These are phyloP conservation scores for Amanita muscaria DNA, from an alignment of 768 basidiomycete species.

Conservation along the genomic window DNA sequence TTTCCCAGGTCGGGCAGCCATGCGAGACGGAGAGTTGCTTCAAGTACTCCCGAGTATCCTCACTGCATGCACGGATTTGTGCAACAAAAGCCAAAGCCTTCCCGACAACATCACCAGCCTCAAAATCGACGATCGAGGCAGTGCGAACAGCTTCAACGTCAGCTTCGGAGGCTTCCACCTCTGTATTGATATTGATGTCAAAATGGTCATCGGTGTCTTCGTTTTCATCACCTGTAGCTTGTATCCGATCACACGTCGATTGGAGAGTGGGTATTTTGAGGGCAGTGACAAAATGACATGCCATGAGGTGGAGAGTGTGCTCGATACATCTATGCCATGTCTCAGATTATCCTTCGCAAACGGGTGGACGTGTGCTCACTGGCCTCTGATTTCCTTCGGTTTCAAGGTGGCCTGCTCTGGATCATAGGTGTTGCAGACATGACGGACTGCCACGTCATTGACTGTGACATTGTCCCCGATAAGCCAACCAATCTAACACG, in stretches of 20 bases:
- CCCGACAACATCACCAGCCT: slow-evolving; percentile 15
- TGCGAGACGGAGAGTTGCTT: slow-evolving; percentile 1
- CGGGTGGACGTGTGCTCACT: slow-evolving; percentile 5
- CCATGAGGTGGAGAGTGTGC: slow-evolving; percentile 13
- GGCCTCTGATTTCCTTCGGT: slow-evolving; percentile 9
- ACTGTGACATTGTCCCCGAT: slow-evolving; percentile 10
- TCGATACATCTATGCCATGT: slow-evolving; percentile 11
- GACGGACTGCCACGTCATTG: slow-evolving; percentile 11
- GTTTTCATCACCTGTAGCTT: neutral
- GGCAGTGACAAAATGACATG: slow-evolving; percentile 10
- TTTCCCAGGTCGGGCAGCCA: slow-evolving; percentile 3
- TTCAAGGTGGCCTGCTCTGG: neutral
- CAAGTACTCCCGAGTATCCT: slow-evolving; percentile 7
- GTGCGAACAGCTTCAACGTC: slow-evolving; percentile 7
- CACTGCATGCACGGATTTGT: slow-evolving; percentile 10
- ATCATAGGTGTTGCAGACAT: slow-evolving; percentile 8
- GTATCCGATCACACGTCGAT: neutral
- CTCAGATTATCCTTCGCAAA: neutral
- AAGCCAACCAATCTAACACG: slow-evolving; percentile 12
- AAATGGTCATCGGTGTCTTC: slow-evolving; percentile 11
- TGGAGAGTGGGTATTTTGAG: slow-evolving; percentile 4
- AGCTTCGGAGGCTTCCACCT: slow-evolving; percentile 8
- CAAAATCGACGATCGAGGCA: slow-evolving; percentile 9
- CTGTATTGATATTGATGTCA: slow-evolving; percentile 11
- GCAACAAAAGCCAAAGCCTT: slow-evolving; percentile 13